Evolutionary conservation across 352 stramenopile species (phyloP).

Genomic region (Globisporangium alternatum): DNA sequence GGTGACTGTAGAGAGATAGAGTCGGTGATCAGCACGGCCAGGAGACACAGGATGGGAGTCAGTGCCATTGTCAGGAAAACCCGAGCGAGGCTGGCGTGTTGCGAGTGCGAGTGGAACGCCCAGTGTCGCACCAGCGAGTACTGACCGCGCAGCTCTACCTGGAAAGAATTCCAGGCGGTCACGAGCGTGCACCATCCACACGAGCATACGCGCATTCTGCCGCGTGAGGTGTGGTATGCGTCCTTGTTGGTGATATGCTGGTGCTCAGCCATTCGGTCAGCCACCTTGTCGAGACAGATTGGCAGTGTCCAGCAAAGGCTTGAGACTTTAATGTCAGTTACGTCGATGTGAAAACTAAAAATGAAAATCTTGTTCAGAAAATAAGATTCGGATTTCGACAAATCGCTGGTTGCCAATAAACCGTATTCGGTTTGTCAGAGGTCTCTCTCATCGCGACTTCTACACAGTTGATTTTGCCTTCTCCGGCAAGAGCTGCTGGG

Average conservation of each 20-base stretch:
- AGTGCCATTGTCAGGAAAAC: neutral
- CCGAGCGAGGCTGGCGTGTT: neutral
- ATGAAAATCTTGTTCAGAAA: too few species aligned
- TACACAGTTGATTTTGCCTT: conserved; percentile 10
- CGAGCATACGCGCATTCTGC: neutral
- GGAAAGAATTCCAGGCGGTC: neutral
- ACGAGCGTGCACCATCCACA: neutral
- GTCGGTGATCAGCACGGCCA: conserved; percentile 2
- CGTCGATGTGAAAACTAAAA: too few species aligned
- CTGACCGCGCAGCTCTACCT: neutral
- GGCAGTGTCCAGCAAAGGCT: too few species aligned
- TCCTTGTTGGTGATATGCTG: too few species aligned
- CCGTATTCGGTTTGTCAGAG: neutral
- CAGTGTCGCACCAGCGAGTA: neutral
- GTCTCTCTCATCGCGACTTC: neutral
- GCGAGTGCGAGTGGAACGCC: neutral
- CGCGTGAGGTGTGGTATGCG: too few species aligned
- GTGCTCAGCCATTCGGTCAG: too few species aligned
- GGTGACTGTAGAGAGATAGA: conserved; percentile 9
- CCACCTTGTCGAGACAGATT: too few species aligned
- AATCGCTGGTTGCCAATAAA: neutral
- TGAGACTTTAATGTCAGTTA: too few species aligned
- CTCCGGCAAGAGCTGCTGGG: conserved; percentile 21
- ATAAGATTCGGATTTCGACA: too few species aligned
- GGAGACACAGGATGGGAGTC: conserved; percentile 7